phyloP scores from a whole-genome alignment of 139 green algal species.

The Zygnema cylindricum region DNA sequence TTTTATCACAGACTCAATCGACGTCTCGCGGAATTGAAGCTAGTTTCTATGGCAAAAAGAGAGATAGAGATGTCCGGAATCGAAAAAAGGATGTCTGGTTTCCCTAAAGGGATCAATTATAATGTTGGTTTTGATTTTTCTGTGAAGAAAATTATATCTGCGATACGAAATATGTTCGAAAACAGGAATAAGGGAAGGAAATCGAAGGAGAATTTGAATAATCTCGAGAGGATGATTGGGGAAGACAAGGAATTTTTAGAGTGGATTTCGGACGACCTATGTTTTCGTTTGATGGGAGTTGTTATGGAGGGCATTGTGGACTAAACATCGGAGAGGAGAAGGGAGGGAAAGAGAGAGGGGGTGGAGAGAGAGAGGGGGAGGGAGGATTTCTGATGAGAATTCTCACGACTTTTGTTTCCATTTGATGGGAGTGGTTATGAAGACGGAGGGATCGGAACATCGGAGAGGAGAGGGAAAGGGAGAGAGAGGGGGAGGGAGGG shows the following conservation, averaged over 20 bases:
- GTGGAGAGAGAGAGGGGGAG: neutral
- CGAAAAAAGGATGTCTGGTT: neutral
- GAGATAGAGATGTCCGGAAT: neutral
- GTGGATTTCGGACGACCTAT: neutral
- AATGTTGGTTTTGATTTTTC: neutral
- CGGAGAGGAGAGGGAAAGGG: too few species aligned
- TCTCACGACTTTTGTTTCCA: neutral
- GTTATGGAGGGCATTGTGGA: too few species aligned
- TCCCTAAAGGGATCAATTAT: neutral
- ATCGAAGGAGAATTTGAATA: neutral
- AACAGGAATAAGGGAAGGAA: neutral
- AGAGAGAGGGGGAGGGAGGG: too few species aligned
- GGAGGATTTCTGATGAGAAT: too few species aligned
- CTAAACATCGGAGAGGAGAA: too few species aligned
- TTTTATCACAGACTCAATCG: slow-evolving; percentile 82
- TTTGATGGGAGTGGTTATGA: neutral
- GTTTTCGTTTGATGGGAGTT: too few species aligned
- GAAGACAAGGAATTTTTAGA: neutral
- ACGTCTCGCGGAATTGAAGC: slow-evolving; percentile 61
- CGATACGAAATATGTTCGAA: neutral
- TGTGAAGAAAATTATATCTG: too few species aligned
- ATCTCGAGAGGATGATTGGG: neutral
- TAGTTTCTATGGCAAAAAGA: neutral
- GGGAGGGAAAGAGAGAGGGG: too few species aligned
- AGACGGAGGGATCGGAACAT: too few species aligned